Evolutionary conservation across 345 rosid species (phyloP), one percentile per base, ranked within the genome.

Genomic region (Syzygium grande): DNA sequence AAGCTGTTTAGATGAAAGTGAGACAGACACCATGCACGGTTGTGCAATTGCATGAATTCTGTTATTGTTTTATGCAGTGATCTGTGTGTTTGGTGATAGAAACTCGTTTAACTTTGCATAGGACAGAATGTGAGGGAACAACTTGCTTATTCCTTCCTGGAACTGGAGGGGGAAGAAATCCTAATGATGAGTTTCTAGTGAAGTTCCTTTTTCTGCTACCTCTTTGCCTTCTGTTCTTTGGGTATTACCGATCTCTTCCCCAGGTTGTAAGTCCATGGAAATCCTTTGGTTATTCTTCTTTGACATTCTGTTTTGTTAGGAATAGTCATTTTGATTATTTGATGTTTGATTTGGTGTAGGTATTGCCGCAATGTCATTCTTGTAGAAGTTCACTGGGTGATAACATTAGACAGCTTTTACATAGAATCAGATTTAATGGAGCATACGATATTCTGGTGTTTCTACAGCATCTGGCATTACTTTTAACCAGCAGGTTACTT

Each of bases 131-230:
- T 92, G 83, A 93, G 99, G 91, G 94, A 87, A 86, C 92, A 83
- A 55, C 99, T 97, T 85, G 94, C 92, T 65, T 99, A 96, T 89
- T 89, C 95, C 99, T 96, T 91, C 98, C 99, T 89, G 99, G 98
- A 89, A 96, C 98, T 85, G 93, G 93, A 92, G 96, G 95, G 92
- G 99, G 98, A 73, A 91, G 91, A 89, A 96, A 93, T 92, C 99
- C 96, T 34, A 91, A 91, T 5, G 95, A 94, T 90, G 94, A 93
- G 84, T 88, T 95, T 68, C 38, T 94, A 1, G 96, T 95, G 91
- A 97, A 93, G 88, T 85, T 94, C 86, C 98, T 97, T 63, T 93
- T 94, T 92, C 87, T 96, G 86, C 89, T 95, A n/a, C 98, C 99
- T 4, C 88, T 95, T 25, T 94, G 93, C 91, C 92, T 91, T 87